A percentile compares a stretch with the other conserved stretches of the same genome.
Evolutionary conservation across 352 stramenopile species (phyloP).

Genomic region (Globisporangium megalacanthum): DNA sequence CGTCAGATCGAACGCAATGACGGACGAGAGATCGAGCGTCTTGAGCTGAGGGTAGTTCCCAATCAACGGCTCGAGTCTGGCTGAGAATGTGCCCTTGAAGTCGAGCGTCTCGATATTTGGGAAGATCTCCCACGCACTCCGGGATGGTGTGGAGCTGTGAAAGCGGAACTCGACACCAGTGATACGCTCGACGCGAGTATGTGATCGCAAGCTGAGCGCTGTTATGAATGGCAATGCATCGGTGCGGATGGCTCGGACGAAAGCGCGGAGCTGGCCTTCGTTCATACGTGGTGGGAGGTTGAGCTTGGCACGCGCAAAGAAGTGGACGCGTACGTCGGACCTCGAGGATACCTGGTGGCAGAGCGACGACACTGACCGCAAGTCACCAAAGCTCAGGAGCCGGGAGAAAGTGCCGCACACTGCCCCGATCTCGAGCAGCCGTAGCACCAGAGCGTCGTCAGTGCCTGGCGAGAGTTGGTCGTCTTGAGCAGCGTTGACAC

Average conservation of each 20-base stretch:
- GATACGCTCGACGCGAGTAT: too few species aligned
- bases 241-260: background rate
- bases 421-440: background rate
- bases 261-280: background rate
- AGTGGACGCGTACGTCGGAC: background rate
- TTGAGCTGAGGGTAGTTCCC: background rate
- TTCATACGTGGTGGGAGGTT: background rate
- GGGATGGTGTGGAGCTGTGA: background rate
- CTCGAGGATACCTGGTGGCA: background rate
- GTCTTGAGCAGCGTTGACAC: too few species aligned
- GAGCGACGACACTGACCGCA: conserved; percentile 1
- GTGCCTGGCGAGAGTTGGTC: too few species aligned
- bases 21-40: background rate
- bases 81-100: background rate
- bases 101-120: background rate
- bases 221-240: conserved; percentile 1
- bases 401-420: background rate
- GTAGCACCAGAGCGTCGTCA: background rate
- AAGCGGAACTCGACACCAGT: background rate
- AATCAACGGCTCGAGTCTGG: background rate
- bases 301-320: background rate
- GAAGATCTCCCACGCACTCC: background rate
- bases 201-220: background rate
- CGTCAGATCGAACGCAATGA: background rate
- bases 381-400: background rate